Evolutionary conservation across 2,329 filamentous ascomycete species (phyloP).

Genomic region (Fusarium dimerum): DNA sequence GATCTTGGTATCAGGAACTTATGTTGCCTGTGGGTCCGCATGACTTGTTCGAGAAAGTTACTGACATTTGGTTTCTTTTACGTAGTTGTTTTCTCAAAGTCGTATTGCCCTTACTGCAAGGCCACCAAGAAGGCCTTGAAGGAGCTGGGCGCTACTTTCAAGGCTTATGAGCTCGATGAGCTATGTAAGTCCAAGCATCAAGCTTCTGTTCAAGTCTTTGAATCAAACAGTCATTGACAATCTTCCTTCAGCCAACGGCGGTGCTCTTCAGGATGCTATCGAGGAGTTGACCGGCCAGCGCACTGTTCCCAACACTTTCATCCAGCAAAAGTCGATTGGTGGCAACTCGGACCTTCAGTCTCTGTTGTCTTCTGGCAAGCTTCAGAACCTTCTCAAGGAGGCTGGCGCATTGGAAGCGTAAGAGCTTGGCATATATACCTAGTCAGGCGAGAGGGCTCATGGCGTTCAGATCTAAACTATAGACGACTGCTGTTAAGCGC

Average conservation of each 20-base stretch:
- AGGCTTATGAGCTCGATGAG: conserved; percentile 80
- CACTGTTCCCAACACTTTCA: conserved; percentile 96
- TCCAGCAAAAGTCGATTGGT: conserved; percentile 86
- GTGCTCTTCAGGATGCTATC: conserved; percentile 81
- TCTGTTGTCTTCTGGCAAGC: conserved; percentile 51
- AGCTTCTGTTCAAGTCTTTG: no score
- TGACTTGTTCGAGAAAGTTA: conserved; percentile 1
- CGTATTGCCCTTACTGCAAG: conserved; percentile 91
- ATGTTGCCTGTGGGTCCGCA: background rate
- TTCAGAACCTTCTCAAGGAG: conserved; percentile 43
- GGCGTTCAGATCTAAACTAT: conserved; percentile 26
- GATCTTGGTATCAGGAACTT: background rate
- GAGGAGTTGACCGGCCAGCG: conserved; percentile 77
- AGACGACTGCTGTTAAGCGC: conserved; percentile 7
- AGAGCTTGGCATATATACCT: conserved; percentile 24
- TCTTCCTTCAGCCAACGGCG: conserved; percentile 68
- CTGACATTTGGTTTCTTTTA: conserved; percentile 1
- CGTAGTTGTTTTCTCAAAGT: conserved; percentile 92
- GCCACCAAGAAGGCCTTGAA: conserved; percentile 75
- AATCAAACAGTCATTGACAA: background rate
- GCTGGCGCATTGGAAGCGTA: conserved; percentile 46
- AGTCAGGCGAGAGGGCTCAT: conserved; percentile 16
- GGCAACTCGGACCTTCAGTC: conserved; percentile 84
- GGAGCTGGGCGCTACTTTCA: conserved; percentile 70
- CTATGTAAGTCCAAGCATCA: conserved; percentile 59